Evolutionary conservation across 2,329 filamentous ascomycete species (phyloP).

Genomic region (Sarocladium oryzae): DNA sequence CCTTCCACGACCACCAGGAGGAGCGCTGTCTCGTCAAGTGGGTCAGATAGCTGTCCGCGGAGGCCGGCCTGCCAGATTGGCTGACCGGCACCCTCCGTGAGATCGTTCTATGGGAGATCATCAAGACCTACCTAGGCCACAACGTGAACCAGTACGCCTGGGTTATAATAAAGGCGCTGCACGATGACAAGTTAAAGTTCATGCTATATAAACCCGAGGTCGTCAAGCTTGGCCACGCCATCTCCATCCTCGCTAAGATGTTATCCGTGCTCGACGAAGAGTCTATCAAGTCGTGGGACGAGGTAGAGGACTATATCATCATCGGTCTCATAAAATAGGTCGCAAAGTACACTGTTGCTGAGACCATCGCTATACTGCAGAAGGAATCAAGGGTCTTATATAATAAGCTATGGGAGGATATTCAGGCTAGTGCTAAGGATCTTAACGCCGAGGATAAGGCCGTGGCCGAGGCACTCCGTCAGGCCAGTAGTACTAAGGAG

Average conservation of each 20-base stretch:
- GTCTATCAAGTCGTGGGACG: not conserved
- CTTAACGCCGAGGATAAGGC: not conserved
- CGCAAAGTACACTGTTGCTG: not conserved
- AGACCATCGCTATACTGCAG: not conserved
- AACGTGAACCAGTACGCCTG: not conserved
- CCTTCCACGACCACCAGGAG: not conserved
- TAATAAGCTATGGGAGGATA: not conserved
- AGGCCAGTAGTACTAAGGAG: not conserved
- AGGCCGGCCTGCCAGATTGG: not conserved
- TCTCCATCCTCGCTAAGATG: not conserved
- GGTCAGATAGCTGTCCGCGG: not conserved
- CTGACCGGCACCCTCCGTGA: not conserved
- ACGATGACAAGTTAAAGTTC: not conserved
- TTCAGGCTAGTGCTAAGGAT: not conserved
- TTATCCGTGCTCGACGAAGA: not conserved
- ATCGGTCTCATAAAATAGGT: not conserved
- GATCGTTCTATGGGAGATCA: not conserved
- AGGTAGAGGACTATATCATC: not conserved
- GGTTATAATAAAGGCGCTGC: not conserved
- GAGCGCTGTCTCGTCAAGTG: not conserved
- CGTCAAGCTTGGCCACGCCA: not conserved
- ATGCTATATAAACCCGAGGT: not conserved
- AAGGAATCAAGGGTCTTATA: not conserved
- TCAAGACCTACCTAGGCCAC: not conserved
- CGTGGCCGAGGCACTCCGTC: not conserved